Base-by-base conservation (phyloP, 192 early-diverging fungal genomes). In the Coemansia sp. region DNA sequence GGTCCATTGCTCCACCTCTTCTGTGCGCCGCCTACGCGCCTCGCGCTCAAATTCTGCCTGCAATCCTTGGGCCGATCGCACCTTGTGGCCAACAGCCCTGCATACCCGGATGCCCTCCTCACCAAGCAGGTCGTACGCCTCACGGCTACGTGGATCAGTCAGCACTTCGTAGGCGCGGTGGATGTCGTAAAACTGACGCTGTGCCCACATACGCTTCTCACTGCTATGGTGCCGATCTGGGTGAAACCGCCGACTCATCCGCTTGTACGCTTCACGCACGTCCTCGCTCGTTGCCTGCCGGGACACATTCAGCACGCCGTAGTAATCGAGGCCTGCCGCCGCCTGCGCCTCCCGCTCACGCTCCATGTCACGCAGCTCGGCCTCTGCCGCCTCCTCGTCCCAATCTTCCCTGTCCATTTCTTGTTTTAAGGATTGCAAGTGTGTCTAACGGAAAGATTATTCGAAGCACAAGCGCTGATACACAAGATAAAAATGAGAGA, bases 61-160 rank as follows among this genome's bases (percentile, higher is more conserved):
- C 64, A 93, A 71, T 76, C 91, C 88, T 50, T 87, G 81, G 27
- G 86, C 69, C 18, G 91, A 85, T 58, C 92, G 89, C 55, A 87
- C 68, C 47, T 79, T 84, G 48, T 84, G 78, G 16, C 91, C 90
- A 7, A 93, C 73, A 21, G 87, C 85, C 73, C 75, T 83, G 56
- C 68, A 78, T 22, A 83, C 70, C 32, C 69, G 77, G 25, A 97
- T 67, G 31, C 94, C 95, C 64, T 92, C 87, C 63, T 95, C 93
- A n/a, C 95, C 94, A 51, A 92, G 94, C 41, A 86, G 87, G 72
- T 99, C 97, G 74, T 97, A 99, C 25, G 93, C 87, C 2, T 88
- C 85, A 31, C 95, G 81, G 61, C 87, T 85, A 23, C 87, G 82
- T 12, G 85, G 72, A 75, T 97, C 89, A 14, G 85, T 86, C 12